Evolutionary conservation across 2,329 filamentous ascomycete species (phyloP), one percentile per base, ranked within the genome.

Genomic region (Phialemoniopsis sp.): DNA sequence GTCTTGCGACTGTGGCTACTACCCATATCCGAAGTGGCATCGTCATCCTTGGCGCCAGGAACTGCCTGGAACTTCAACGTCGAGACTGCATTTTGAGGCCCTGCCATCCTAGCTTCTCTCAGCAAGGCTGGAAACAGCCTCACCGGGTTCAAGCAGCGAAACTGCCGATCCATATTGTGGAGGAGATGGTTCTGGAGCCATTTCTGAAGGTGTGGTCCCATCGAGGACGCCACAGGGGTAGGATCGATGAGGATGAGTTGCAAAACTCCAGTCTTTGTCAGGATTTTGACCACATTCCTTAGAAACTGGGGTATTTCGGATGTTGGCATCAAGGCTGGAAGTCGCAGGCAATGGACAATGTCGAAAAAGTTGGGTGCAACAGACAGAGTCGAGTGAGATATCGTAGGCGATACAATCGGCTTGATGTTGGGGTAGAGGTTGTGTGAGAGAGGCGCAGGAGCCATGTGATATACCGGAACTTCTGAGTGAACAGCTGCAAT

Each of bases 151-250:
- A 70, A 71, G 48, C 79, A 84, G 8, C 76, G 70, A 40, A 77
- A 81, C 13, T 72, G 63, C 16, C 67, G 66, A 51, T 81, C 76
- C 0, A 87, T 58, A 41, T 80, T 81, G 7, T 74, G 55, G 3
- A 82, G 55, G 1, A 87, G 63, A 37, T 83, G 66, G 4, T 75
- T 67, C 32, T 83, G 76, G 3, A 87, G 62, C 82, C 82, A 87
- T 1, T 63, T 56, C 29, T 73, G 66, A 52, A 87, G 60, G 2
- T 63, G 60, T 0, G 76, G 78, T 0, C 82, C 83, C 17, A 78
- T 63, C 0, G 73, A 79, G 2, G 66, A 59, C 4, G 72, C 60
- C 1, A 73, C 63, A 0, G 83, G 83, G 8, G 74, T 62, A 0
- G 82, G 78, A 41, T 87, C 79, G 46, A 86, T 75, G 14, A 86